phyloP scores from a whole-genome alignment of 1,139 yeast species.

The Hanseniaspora gamundiae region DNA sequence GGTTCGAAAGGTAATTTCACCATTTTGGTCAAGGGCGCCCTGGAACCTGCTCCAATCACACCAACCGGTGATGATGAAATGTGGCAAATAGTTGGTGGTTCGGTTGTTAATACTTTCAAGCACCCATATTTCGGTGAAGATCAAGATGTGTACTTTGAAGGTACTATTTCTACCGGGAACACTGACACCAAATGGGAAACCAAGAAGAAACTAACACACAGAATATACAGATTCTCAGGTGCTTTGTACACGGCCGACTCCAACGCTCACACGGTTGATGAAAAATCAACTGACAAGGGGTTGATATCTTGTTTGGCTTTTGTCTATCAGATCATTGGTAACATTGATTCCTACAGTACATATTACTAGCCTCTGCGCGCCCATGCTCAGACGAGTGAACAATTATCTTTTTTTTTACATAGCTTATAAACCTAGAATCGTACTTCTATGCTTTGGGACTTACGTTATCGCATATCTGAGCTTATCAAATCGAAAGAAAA shows the following conservation, averaged over 20 bases:
- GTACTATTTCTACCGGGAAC: slow-evolving; percentile 60
- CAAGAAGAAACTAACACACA: slow-evolving; percentile 54
- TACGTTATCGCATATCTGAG: too few species aligned
- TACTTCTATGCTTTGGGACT: too few species aligned
- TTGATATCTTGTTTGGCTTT: slow-evolving; percentile 10
- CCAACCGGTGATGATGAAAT: slow-evolving; percentile 22
- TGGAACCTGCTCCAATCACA: slow-evolving; percentile 36
- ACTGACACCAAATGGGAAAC: slow-evolving; percentile 51
- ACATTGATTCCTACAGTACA: slow-evolving; percentile 6
- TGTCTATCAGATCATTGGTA: slow-evolving; percentile 9
- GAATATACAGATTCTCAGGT: slow-evolving; percentile 51
- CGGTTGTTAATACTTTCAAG: slow-evolving; percentile 19
- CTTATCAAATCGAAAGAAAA: too few species aligned
- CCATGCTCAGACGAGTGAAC: background rate
- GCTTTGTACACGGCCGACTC: slow-evolving; percentile 1
- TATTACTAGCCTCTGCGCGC: background rate
- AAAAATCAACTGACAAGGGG: slow-evolving; percentile 5
- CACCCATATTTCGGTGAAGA: slow-evolving; percentile 5
- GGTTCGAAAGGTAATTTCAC: slow-evolving; percentile 35
- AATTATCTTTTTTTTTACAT: too few species aligned
- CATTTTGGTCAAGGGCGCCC: slow-evolving; percentile 24
- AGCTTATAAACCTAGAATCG: too few species aligned
- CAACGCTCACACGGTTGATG: slow-evolving; percentile 20
- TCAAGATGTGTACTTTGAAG: slow-evolving; percentile 15
- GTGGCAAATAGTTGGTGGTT: slow-evolving; percentile 37